Percentiles rank a stretch among this genome's conserved stretches.
phyloP scores from a whole-genome alignment of 2,329 filamentous ascomycete genomes.

The Coniochaeta ligniaria region DNA sequence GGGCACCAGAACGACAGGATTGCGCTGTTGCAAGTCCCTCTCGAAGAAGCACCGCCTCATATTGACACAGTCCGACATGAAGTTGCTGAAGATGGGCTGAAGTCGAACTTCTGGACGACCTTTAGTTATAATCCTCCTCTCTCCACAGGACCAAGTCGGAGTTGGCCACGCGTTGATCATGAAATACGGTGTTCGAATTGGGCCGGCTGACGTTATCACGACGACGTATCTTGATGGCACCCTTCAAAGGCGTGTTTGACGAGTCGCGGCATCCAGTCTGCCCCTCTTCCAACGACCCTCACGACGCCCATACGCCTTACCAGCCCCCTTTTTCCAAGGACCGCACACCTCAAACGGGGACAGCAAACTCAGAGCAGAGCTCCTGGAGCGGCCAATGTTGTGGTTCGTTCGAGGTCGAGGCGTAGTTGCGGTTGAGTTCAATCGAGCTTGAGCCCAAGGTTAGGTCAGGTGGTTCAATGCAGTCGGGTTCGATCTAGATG shows the following conservation, averaged over 20 bases:
- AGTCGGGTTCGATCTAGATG: no score
- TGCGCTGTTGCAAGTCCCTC: conserved; percentile 30
- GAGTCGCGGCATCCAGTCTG: conserved; percentile 56
- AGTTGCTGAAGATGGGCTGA: conserved; percentile 47
- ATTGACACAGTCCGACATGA: conserved; percentile 40
- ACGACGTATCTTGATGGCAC: conserved; percentile 42
- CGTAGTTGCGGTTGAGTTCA: no score
- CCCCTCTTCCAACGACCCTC: conserved; percentile 33
- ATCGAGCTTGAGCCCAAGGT: no score
- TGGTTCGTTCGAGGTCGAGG: no score
- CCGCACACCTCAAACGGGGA: no score
- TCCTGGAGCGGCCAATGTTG: no score
- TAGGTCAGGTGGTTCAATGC: no score
- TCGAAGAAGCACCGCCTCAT: conserved; percentile 31
- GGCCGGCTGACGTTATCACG: conserved; percentile 47
- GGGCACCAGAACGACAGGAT: conserved; percentile 43
- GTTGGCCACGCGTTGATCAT: conserved; percentile 45
- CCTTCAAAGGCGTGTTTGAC: conserved; percentile 46
- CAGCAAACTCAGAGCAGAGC: no score
- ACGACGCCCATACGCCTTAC: no score
- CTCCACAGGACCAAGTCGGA: conserved; percentile 44
- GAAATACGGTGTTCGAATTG: conserved; percentile 45
- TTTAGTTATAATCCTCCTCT: conserved; percentile 45
- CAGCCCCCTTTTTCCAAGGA: no score
- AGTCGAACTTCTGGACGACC: conserved; percentile 36